phyloP scores from a whole-genome alignment of 495 filamentous ascomycete genomes.

The Patellaria atrata region DNA sequence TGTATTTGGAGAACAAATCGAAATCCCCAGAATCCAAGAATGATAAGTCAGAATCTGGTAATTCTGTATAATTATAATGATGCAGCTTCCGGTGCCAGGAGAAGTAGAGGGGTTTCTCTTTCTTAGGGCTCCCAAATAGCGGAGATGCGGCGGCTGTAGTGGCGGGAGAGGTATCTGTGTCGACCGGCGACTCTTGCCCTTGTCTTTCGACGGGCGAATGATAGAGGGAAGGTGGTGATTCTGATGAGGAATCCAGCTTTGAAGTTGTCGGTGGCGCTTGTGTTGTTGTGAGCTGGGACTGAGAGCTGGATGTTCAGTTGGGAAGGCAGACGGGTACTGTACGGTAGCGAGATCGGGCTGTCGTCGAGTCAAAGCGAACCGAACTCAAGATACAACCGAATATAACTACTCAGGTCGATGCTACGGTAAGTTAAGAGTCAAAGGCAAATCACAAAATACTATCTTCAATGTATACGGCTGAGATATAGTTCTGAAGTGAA shows the following conservation, averaged over 20 bases:
- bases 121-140: slow-evolving; percentile 12
- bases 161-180: slow-evolving; percentile 21
- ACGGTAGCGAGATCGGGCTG: too few species aligned
- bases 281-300: too few species aligned
- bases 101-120: slow-evolving; percentile 24
- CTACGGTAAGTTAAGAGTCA: too few species aligned
- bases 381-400: too few species aligned
- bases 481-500: too few species aligned
- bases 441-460: too few species aligned
- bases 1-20: slow-evolving; percentile 32
- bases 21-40: slow-evolving; percentile 32
- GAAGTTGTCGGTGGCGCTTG: slow-evolving; percentile 11
- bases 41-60: slow-evolving; percentile 27
- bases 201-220: slow-evolving; percentile 20
- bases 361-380: too few species aligned
- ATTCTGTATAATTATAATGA: too few species aligned
- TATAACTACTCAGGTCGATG: too few species aligned
- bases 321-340: too few species aligned
- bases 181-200: slow-evolving; percentile 22
- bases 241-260: slow-evolving; percentile 23
- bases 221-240: slow-evolving; percentile 23
- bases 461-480: too few species aligned
- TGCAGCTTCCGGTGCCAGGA: slow-evolving; percentile 29
- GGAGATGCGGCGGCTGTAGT: slow-evolving; percentile 17
- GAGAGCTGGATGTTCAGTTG: too few species aligned